These are phyloP conservation scores for Schoenoplectus triqueter DNA, from an alignment of 202 grass and related monocot species.

Conservation along the genomic window DNA sequence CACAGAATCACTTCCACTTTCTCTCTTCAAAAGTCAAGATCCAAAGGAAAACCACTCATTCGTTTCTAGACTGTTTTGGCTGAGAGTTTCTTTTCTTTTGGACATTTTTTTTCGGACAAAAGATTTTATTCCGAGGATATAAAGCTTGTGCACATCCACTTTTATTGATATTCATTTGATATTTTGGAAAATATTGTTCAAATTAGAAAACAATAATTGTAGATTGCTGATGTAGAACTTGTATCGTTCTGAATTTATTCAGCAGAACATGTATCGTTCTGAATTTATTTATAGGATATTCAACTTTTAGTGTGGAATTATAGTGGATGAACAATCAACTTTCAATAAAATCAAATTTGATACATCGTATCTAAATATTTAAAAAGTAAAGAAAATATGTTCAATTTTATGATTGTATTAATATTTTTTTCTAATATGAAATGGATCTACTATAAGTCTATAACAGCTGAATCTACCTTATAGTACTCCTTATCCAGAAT, in stretches of 20 bases:
- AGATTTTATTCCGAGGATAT: slow-evolving; percentile 17
- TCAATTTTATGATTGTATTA: neutral
- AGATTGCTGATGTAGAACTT: too few relatives aligned
- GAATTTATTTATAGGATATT: too few relatives aligned
- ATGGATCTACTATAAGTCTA: neutral
- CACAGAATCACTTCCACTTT: neutral
- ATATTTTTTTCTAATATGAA: neutral
- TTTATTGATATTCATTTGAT: neutral
- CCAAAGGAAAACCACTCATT: slow-evolving; percentile 30
- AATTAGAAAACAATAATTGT: neutral
- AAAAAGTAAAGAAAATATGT: too few relatives aligned
- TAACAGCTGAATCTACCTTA: neutral
- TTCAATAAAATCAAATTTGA: too few relatives aligned
- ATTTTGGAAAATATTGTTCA: neutral
- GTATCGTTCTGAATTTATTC: neutral
- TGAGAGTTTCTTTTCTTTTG: neutral
- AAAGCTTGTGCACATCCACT: neutral
- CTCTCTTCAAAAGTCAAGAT: slow-evolving; percentile 33
- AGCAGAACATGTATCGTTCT: neutral
- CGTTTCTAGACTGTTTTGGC: neutral
- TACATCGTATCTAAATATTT: too few relatives aligned
- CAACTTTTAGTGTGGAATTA: too few relatives aligned
- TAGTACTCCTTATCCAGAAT: neutral
- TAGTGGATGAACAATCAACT: too few relatives aligned
- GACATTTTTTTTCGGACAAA: neutral